phyloP scores from a whole-genome alignment of 2,329 filamentous ascomycete genomes.

The Alternaria rosae region DNA sequence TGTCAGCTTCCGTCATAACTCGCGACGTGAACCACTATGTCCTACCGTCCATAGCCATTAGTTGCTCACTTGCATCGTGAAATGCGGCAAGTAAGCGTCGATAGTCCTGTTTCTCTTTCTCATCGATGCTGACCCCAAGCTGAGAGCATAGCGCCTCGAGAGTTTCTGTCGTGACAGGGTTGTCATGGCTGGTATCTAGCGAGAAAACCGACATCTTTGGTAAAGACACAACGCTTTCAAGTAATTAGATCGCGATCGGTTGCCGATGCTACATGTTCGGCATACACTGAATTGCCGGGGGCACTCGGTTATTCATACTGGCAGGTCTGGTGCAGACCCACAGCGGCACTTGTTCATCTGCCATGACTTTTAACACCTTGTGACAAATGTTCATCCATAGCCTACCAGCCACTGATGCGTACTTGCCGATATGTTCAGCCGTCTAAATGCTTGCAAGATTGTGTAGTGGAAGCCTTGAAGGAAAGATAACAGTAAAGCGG shows the following conservation, averaged over 20 bases:
- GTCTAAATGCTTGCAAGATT: not conserved
- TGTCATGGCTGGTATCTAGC: constrained; percentile 39
- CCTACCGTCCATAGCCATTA: constrained; percentile 47
- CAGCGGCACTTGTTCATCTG: not conserved
- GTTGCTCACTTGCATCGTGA: constrained; percentile 48
- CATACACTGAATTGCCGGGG: not conserved
- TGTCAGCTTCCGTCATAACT: not conserved
- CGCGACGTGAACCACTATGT: constrained; percentile 28
- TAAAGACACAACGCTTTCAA: not conserved
- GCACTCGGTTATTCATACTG: not conserved
- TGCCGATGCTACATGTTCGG: not conserved
- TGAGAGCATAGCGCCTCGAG: constrained; percentile 43
- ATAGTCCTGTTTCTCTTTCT: constrained; percentile 51
- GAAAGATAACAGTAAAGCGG: constrained; percentile 8
- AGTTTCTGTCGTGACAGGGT: constrained; percentile 44
- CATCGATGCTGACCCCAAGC: constrained; percentile 44
- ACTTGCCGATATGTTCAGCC: not conserved
- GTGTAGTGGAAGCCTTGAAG: not conserved
- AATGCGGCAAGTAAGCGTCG: constrained; percentile 49
- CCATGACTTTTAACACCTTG: not conserved
- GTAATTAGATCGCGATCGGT: not conserved
- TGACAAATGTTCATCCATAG: not conserved
- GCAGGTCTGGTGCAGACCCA: not conserved
- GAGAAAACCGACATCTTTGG: constrained; percentile 51
- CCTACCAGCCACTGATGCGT: not conserved